These are phyloP conservation scores for Pseudogymnoascus sp. DNA, from an alignment of 2,329 filamentous ascomycete species.

Conservation along the genomic window DNA sequence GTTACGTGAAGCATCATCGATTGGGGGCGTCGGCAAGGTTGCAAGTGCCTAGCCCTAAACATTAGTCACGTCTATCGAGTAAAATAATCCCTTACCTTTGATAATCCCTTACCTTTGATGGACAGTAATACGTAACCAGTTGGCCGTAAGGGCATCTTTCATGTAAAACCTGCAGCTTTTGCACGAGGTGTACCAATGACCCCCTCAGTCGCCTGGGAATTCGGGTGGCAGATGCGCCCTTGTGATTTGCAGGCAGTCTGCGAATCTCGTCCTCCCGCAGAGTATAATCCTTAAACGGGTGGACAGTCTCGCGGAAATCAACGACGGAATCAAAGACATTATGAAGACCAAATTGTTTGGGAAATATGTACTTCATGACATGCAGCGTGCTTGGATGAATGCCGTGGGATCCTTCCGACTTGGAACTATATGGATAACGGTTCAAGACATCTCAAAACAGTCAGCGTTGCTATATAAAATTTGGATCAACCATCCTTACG, in stretches of 20 bases:
- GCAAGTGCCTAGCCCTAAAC: neutral
- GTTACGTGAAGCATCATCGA: neutral
- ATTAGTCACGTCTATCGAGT: neutral
- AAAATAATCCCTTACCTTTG: constrained; percentile 30
- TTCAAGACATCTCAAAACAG: constrained; percentile 64
- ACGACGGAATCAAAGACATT: constrained; percentile 78
- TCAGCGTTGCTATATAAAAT: constrained; percentile 20
- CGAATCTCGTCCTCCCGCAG: constrained; percentile 73
- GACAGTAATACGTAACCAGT: constrained; percentile 74
- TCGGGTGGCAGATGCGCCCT: constrained; percentile 22
- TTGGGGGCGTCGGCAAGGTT: neutral
- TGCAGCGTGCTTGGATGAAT: constrained; percentile 52
- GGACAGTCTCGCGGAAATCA: constrained; percentile 55
- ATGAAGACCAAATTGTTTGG: constrained; percentile 77
- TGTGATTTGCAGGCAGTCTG: constrained; percentile 15
- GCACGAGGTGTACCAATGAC: constrained; percentile 47
- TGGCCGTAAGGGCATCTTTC: constrained; percentile 68
- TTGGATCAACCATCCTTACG: constrained; percentile 50
- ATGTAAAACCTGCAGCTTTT: constrained; percentile 62
- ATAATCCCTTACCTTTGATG: constrained; percentile 36
- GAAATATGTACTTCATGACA: constrained; percentile 88
- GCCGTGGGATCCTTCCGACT: constrained; percentile 17
- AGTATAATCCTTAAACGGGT: constrained; percentile 77
- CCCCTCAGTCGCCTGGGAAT: constrained; percentile 64
- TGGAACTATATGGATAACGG: constrained; percentile 40